Conservation (phyloP, 768 basidiomycete genomes). For the Naganishia onofrii region DNA sequence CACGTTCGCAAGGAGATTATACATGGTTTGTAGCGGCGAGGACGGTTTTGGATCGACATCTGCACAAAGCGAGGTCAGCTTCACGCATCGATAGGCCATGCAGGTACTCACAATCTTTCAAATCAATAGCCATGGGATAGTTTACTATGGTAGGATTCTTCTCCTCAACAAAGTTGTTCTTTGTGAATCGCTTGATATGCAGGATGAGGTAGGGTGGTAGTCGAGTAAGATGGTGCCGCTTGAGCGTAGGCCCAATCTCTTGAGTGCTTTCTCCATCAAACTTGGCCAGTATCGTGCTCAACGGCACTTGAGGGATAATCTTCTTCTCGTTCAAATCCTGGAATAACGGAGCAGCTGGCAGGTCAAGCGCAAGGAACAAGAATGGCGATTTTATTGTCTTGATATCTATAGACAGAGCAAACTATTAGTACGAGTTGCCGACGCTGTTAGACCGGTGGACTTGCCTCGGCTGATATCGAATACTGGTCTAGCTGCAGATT, state of each 20-base stretch:
- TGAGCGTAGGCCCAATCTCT: constrained; percentile 76
- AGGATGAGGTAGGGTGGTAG: constrained; percentile 90
- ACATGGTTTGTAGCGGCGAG: constrained; percentile 64
- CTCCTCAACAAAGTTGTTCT: constrained; percentile 94
- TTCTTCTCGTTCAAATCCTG: constrained; percentile 96
- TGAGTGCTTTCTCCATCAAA: constrained; percentile 90
- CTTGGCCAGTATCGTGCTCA: constrained; percentile 84
- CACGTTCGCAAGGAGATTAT: constrained; percentile 94
- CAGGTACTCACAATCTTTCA: constrained; percentile 73
- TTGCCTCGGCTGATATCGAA: constrained; percentile 85
- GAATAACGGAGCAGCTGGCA: constrained; percentile 95
- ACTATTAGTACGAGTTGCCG: background rate
- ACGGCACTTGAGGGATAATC: constrained; percentile 95
- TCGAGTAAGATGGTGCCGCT: constrained; percentile 82
- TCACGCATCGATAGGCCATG: constrained; percentile 20
- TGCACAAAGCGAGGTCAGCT: constrained; percentile 46
- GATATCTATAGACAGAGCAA: constrained; percentile 59
- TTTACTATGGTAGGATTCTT: constrained; percentile 99
- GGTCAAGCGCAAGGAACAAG: constrained; percentile 89
- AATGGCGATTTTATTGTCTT: constrained; percentile 83
- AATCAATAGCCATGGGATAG: constrained; percentile 91
- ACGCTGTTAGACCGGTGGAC: constrained; percentile 54
- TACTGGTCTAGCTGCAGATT: constrained; percentile 73
- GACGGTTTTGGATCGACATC: constrained; percentile 69
- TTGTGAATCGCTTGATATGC: constrained; percentile 94